Conservation (phyloP, 257 asterid species). For the Solanum habrochaites region DNA sequence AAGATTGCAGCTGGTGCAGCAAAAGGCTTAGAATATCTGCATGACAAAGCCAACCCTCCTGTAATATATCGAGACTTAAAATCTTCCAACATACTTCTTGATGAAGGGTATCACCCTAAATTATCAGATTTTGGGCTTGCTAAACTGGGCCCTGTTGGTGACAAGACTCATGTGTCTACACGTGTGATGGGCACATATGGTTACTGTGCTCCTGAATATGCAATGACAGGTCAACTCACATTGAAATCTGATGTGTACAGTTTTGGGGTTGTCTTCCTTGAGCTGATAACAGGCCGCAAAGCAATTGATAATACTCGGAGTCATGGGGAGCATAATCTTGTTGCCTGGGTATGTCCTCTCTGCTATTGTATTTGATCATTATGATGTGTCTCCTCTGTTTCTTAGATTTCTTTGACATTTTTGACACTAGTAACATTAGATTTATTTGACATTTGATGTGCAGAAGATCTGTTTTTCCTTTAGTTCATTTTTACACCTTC, state of each 20-base stretch:
- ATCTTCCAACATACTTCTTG: conserved; percentile 83
- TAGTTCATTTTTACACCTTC: background rate
- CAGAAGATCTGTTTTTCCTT: background rate
- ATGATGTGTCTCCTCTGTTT: background rate
- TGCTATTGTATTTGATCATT: background rate
- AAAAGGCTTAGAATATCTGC: conserved; percentile 79
- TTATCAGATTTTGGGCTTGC: conserved; percentile 93
- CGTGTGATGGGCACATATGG: conserved; percentile 97
- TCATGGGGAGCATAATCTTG: conserved; percentile 73
- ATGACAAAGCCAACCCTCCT: conserved; percentile 82
- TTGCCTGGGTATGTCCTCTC: conserved; percentile 62
- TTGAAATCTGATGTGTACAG: conserved; percentile 76
- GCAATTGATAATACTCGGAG: conserved; percentile 61
- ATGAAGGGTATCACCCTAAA: conserved; percentile 66
- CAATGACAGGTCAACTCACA: conserved; percentile 94
- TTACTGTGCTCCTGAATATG: conserved; percentile 95
- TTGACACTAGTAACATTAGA: background rate
- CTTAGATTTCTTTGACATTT: background rate
- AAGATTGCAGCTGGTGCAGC: conserved; percentile 95
- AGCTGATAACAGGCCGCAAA: conserved; percentile 79
- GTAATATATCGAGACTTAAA: conserved; percentile 83
- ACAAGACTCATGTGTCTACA: conserved; percentile 83
- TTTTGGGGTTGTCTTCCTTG: conserved; percentile 87
- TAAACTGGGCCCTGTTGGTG: conserved; percentile 86
- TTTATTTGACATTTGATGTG: background rate